Evolutionary conservation across 2,329 filamentous ascomycete genomes (phyloP).

Genomic region (Xylaria arbuscula): DNA sequence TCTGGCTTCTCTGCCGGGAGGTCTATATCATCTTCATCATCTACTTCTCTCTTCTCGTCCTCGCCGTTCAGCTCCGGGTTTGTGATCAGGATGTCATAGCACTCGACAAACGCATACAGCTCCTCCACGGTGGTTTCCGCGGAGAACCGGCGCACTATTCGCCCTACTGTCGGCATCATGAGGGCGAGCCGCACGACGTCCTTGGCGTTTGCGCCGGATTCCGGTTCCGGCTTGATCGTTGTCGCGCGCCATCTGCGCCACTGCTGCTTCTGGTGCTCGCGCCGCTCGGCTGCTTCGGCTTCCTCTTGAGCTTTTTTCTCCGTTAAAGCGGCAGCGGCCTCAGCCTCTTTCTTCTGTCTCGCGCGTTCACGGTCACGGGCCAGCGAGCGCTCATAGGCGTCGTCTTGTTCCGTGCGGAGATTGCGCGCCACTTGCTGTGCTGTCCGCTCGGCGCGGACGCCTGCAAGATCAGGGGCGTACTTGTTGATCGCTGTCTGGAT

Average conservation of each 20-base stretch:
- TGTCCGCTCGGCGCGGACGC: constrained; percentile 78
- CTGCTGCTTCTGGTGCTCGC: constrained; percentile 62
- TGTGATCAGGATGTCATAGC: constrained; percentile 69
- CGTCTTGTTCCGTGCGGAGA: constrained; percentile 89
- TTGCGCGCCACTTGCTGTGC: constrained; percentile 85
- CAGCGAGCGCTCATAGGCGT: constrained; percentile 90
- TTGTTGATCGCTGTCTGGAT: constrained; percentile 78
- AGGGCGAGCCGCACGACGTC: constrained; percentile 78
- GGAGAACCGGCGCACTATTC: constrained; percentile 81
- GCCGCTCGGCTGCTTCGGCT: constrained; percentile 68
- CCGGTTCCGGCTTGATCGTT: constrained; percentile 76
- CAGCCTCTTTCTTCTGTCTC: constrained; percentile 79
- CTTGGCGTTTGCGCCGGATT: constrained; percentile 59
- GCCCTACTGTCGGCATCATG: constrained; percentile 75
- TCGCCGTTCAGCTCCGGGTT: constrained; percentile 52
- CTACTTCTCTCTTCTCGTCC: constrained; percentile 43
- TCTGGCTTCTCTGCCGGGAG: constrained; percentile 60
- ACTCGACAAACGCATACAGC: constrained; percentile 96
- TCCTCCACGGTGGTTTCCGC: constrained; percentile 81
- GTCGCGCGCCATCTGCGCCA: constrained; percentile 86
- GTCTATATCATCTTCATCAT: constrained; percentile 47
- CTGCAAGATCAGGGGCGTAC: constrained; percentile 79
- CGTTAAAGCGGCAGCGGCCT: constrained; percentile 73
- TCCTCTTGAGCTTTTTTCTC: constrained; percentile 70
- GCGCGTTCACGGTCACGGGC: constrained; percentile 89